Evolutionary conservation across 2,329 filamentous ascomycete species (phyloP), one percentile per base, ranked within the genome.

Genomic region (Paradendryphiella salina): DNA sequence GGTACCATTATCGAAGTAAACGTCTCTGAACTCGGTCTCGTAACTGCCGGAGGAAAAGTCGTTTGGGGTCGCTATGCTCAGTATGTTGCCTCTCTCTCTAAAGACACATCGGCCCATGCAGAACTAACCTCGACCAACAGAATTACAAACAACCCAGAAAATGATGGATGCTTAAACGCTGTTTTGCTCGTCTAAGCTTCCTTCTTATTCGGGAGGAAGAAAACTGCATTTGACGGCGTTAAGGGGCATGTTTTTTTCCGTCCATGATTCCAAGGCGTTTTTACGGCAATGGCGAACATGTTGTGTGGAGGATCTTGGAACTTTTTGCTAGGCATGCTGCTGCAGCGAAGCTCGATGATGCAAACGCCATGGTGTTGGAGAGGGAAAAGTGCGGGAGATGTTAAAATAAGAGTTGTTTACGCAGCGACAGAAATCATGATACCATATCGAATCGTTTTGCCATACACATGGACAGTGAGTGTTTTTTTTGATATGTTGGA

Each of bases 21-120:
- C 71, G 91, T 96, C 23, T 88, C 84, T 49, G 94, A 99, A 73
- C 76, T 97, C 57, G 94, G 94, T 57, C 79, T 97, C 55, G 90
- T 95, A 13, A 97, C 94, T 2, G 87, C 92, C 1, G 86, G 85
- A 56, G 94, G 94, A 57, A 96, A 96, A 77, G 90, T 72, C 2
- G 69, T 71, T 0, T 72, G 70, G 70, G 68, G 69, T 38, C 57
- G 66, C 5, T 72, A 70, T 62, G 69, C 69, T 33, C 69, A 61
- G 43, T 46, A 29, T 17, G 43, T 46, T 17, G 17, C 8, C 8
- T 26, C 23, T 26, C 21, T 23, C 6, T 23, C 4, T 7, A 23
- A 23, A n/a, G n/a, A n/a, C 4, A 23, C 6, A 23, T 7, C 21
- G 21, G 6, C 21, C 8, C 21, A 23, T 23, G 2, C 4, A 23